Evolutionary conservation across 2,329 filamentous ascomycete genomes (phyloP).

Genomic region (Allantophomopsis cytisporea): DNA sequence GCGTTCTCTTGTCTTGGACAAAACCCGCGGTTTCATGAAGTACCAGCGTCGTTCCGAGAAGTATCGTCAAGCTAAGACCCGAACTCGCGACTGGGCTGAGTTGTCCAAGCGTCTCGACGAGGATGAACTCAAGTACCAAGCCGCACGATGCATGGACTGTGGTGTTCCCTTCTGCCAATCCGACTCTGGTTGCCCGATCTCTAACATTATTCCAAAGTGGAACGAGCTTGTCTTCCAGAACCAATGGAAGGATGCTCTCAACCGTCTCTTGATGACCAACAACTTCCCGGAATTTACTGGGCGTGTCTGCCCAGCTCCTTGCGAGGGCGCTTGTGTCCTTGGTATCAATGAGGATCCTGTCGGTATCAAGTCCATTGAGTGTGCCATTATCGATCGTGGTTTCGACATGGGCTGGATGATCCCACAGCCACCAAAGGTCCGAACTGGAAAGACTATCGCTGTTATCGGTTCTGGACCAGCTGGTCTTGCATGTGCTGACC

Average conservation of each 20-base stretch:
- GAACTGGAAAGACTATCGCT: constrained; percentile 79
- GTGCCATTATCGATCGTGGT: constrained; percentile 91
- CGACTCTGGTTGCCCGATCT: constrained; percentile 89
- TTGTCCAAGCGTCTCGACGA: constrained; percentile 77
- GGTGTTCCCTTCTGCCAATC: constrained; percentile 98
- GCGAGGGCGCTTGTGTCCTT: constrained; percentile 88
- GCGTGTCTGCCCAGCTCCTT: constrained; percentile 91
- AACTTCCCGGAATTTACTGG: constrained; percentile 98
- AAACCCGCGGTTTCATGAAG: constrained; percentile 96
- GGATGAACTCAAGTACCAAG: constrained; percentile 93
- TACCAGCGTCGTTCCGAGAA: constrained; percentile 89
- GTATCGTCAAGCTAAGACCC: constrained; percentile 72
- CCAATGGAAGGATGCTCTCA: constrained; percentile 85
- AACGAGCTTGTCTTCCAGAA: constrained; percentile 67
- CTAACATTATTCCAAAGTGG: constrained; percentile 96
- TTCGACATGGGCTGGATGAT: constrained; percentile 99
- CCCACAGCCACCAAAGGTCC: constrained; percentile 61
- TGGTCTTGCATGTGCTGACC: constrained; percentile 81
- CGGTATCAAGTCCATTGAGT: constrained; percentile 97
- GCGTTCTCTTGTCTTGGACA: constrained; percentile 84
- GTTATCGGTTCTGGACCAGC: constrained; percentile 87
- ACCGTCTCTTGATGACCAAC: constrained; percentile 88
- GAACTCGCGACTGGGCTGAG: constrained; percentile 89
- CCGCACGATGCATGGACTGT: constrained; percentile 96
- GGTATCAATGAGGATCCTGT: constrained; percentile 96